Conservation (phyloP, 345 rosid genomes). For the Linum lewisii region DNA sequence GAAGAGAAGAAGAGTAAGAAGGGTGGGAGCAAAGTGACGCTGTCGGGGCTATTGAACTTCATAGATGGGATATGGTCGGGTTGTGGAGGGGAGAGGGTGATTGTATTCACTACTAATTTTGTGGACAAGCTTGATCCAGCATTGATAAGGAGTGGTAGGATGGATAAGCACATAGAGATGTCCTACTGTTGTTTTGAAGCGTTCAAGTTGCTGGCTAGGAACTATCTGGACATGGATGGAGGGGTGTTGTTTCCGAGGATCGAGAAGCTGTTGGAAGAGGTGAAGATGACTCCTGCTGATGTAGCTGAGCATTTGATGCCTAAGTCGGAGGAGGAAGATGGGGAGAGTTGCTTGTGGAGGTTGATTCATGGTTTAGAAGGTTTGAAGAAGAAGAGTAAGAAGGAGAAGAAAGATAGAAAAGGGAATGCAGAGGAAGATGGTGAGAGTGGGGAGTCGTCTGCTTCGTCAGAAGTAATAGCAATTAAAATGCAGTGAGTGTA, state of each 20-base stretch:
- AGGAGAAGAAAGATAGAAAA: background rate
- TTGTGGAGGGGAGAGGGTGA: constrained; percentile 1
- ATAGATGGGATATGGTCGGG: constrained; percentile 1
- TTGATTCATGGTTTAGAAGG: background rate
- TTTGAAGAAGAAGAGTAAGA: background rate
- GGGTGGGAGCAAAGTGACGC: background rate
- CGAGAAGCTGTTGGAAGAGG: background rate
- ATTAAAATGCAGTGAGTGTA: no score
- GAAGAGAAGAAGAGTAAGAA: background rate
- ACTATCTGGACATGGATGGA: background rate
- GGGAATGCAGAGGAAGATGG: background rate
- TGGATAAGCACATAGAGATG: constrained; percentile 4
- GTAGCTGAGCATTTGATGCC: constrained; percentile 2
- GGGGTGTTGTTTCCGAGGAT: background rate
- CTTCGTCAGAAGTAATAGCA: background rate
- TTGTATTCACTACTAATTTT: background rate
- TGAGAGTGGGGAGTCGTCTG: background rate
- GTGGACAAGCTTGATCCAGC: constrained; percentile 5
- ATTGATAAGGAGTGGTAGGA: background rate
- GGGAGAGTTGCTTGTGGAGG: background rate
- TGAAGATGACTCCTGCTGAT: constrained; percentile 1
- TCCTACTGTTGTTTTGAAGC: background rate
- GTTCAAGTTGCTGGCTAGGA: background rate
- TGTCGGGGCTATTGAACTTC: constrained; percentile 2
- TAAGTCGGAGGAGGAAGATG: background rate